Base-by-base conservation (phyloP, 108 stramenopile species). In the Cyclotella atomus region DNA sequence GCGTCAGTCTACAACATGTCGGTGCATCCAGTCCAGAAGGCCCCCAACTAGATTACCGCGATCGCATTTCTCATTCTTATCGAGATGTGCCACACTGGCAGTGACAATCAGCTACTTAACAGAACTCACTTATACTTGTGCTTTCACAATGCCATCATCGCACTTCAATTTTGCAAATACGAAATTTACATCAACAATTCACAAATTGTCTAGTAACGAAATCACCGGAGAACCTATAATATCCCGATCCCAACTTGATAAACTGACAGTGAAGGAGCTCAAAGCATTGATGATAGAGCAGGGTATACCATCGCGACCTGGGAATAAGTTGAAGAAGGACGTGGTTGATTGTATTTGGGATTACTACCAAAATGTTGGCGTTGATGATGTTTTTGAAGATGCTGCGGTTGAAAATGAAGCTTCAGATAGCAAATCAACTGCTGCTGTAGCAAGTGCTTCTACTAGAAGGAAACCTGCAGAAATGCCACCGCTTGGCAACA, bases 231-330 rank as follows among this genome's bases (percentile, higher is more conserved):
- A 41, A 41, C 23, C 34, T 0, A 36, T 30, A 41, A 62, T 38
- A 41, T 0, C 3, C 2, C 38, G 41, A 44, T 44, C 56, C 2
- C 50, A 77, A 32, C 59, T 89, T 16, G 67, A 90, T 20, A 76
- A 82, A 32, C 80, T 92, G 87, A 92, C 87, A 10, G 85, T 93
- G 8, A 87, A 84, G 44, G 85, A 93, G 23, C 76, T 93, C 24
- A 77, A 74, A 50, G 45, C 80, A 17, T 36, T 81, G 21, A 71
- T 91, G 25, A 77, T 86, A 16, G 81, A 82, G 17, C 28, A 21
- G 1, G 67, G 50, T 7, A 41, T 41, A 19, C 43, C 55, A 33
- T 59, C 46, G 21, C 46, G 56, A 8, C 43, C 49, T 15, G 50
- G 61, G 14, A 54, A 85, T 24, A 89, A 85, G 65, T 56, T 76